A percentile compares a stretch with the other conserved stretches of the same genome.
Conservation (phyloP, 805 yeast species). For the Metschnikowia koreensis region DNA sequence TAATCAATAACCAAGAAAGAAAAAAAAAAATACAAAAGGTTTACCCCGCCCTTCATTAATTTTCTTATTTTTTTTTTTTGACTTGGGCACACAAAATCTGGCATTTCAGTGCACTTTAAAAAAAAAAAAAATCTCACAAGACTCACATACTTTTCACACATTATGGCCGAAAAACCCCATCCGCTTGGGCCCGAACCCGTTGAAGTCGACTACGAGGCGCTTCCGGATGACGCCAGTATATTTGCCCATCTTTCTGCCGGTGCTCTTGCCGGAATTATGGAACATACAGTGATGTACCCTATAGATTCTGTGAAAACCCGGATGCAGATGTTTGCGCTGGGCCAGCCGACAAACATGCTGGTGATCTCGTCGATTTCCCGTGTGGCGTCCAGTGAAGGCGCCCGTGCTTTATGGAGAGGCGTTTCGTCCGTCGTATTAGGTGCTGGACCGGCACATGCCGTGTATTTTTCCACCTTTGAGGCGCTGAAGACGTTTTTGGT, state of each 20-base stretch:
- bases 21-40: too few relatives aligned
- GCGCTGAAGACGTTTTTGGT: constrained; percentile 61
- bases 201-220: constrained; percentile 85
- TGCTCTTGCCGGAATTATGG: constrained; percentile 99
- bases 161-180: constrained; percentile 22
- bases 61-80: too few relatives aligned
- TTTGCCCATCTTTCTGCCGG: constrained; percentile 86
- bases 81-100: background rate
- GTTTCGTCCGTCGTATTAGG: constrained; percentile 88
- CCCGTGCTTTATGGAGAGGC: constrained; percentile 88
- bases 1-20: too few relatives aligned
- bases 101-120: background rate
- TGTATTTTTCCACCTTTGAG: constrained; percentile 93
- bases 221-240: constrained; percentile 83
- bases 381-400: constrained; percentile 86
- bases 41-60: too few relatives aligned
- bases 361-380: constrained; percentile 67
- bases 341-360: constrained; percentile 30
- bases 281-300: constrained; percentile 95
- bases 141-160: background rate
- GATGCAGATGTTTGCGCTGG: constrained; percentile 64
- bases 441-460: constrained; percentile 99
- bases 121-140: background rate
- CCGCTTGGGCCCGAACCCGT: constrained; percentile 31
- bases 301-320: constrained; percentile 95